phyloP scores from a whole-genome alignment of 2,329 filamentous ascomycete species.

The Pseudogymnoascus sp. region DNA sequence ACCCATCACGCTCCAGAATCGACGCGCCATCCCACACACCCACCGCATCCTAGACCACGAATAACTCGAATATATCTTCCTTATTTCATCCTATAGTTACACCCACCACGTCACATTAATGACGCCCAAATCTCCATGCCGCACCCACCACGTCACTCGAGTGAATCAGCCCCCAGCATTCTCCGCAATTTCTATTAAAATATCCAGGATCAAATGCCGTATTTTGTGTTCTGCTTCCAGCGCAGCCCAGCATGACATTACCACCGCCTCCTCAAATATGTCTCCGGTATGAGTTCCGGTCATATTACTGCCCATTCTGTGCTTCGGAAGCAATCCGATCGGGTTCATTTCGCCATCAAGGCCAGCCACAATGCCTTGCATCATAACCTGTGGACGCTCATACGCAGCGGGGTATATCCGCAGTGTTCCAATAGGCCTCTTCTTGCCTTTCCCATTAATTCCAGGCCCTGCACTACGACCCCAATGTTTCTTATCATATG shows the following conservation, averaged over 20 bases:
- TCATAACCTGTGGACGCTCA: neutral
- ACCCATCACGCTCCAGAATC: too few relatives aligned
- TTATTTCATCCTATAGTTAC: too few relatives aligned
- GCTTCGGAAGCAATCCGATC: neutral
- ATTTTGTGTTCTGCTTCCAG: neutral
- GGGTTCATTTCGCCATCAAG: neutral
- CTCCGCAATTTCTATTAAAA: neutral
- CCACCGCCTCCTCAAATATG: neutral
- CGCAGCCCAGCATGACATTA: neutral
- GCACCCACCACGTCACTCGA: too few relatives aligned
- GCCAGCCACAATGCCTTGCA: neutral
- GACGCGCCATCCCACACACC: too few relatives aligned
- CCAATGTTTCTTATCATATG: neutral
- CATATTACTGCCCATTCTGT: neutral
- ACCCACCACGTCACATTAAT: too few relatives aligned
- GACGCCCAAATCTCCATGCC: too few relatives aligned
- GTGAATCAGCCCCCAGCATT: neutral
- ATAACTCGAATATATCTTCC: too few relatives aligned
- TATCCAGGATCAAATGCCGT: neutral
- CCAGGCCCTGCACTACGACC: neutral
- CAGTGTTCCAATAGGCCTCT: neutral
- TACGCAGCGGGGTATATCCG: neutral
- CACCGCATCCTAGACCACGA: too few relatives aligned
- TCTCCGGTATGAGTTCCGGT: neutral
- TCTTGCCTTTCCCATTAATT: neutral